Conservation (phyloP, 192 early-diverging fungal species). For the Coemansia asiatica region DNA sequence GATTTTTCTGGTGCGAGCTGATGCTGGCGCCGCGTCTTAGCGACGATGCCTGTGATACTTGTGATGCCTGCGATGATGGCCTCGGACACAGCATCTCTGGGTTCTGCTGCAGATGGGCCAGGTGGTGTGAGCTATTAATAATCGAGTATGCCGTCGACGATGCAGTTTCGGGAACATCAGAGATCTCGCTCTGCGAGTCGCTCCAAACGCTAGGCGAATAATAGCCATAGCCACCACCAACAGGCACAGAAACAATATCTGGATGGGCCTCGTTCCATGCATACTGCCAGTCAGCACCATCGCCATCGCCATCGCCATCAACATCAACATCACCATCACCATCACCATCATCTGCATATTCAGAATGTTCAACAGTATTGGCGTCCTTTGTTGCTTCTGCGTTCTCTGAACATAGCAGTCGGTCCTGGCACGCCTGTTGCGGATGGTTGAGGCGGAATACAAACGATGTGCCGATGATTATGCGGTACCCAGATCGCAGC, state of each 20-base stretch:
- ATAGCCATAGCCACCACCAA: neutral
- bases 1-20: slow-evolving; percentile 4
- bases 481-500: slow-evolving; percentile 71
- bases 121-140: slow-evolving; percentile 7
- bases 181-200: slow-evolving; percentile 36
- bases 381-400: slow-evolving; percentile 28
- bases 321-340: too few relatives aligned
- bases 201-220: slow-evolving; percentile 40
- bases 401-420: slow-evolving; percentile 16
- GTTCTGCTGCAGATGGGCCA: slow-evolving; percentile 15
- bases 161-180: slow-evolving; percentile 6
- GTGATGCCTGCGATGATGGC: slow-evolving; percentile 20
- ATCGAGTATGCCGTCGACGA: slow-evolving; percentile 8
- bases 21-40: slow-evolving; percentile 20
- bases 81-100: neutral
- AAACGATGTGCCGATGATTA: slow-evolving; percentile 79
- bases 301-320: too few relatives aligned
- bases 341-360: slow-evolving; percentile 38
- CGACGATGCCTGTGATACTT: slow-evolving; percentile 18
- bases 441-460: slow-evolving; percentile 87
- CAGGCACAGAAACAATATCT: slow-evolving; percentile 26
- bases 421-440: slow-evolving; percentile 63
- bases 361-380: neutral
- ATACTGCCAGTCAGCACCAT: slow-evolving; percentile 76
- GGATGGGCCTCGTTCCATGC: slow-evolving; percentile 70